A percentile compares a stretch with the other conserved stretches of the same genome.
phyloP scores from a whole-genome alignment of 139 green algal genomes.

The Yamagishiella unicocca region DNA sequence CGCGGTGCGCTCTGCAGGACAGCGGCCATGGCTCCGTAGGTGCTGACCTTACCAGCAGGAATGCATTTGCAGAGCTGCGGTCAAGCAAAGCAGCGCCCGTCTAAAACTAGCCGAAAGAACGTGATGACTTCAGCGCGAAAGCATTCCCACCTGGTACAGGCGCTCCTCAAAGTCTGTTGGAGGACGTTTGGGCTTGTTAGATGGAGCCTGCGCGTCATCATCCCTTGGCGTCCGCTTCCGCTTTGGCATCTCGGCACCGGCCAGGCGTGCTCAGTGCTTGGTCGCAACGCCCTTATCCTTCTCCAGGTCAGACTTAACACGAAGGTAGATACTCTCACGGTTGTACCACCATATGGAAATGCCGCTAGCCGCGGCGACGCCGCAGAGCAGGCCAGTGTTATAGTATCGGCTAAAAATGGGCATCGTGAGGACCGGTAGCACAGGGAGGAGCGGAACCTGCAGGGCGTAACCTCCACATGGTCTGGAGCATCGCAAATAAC shows the following conservation, averaged over 20 bases:
- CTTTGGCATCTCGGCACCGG: background rate
- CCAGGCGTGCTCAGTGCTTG: conserved; percentile 21
- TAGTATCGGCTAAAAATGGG: conserved; percentile 55
- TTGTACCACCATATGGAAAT: conserved; percentile 57
- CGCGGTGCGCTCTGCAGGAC: conserved; percentile 68
- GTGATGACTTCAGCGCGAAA: background rate
- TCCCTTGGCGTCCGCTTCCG: background rate
- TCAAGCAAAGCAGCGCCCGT: background rate
- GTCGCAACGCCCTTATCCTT: conserved; percentile 14
- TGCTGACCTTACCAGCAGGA: conserved; percentile 78
- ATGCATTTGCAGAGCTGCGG: conserved; percentile 73
- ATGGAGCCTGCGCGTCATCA: too few species aligned
- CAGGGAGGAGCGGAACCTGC: background rate
- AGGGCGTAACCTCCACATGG: background rate
- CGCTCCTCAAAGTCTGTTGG: conserved; percentile 72
- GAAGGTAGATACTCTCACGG: conserved; percentile 56
- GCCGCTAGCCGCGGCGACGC: conserved; percentile 36
- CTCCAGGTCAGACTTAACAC: conserved; percentile 53
- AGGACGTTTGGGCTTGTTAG: conserved; percentile 38
- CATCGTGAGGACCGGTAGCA: conserved; percentile 10
- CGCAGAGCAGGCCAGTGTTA: conserved; percentile 45
- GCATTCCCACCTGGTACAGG: conserved; percentile 61
- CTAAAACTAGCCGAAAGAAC: background rate
- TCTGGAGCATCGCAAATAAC: too few species aligned
- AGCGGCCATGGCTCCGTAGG: conserved; percentile 77